Percentiles rank a stretch among this genome's conserved stretches.
These are phyloP conservation scores for Scleroderma bovista DNA, from an alignment of 768 basidiomycete genomes.

Conservation along the genomic window DNA sequence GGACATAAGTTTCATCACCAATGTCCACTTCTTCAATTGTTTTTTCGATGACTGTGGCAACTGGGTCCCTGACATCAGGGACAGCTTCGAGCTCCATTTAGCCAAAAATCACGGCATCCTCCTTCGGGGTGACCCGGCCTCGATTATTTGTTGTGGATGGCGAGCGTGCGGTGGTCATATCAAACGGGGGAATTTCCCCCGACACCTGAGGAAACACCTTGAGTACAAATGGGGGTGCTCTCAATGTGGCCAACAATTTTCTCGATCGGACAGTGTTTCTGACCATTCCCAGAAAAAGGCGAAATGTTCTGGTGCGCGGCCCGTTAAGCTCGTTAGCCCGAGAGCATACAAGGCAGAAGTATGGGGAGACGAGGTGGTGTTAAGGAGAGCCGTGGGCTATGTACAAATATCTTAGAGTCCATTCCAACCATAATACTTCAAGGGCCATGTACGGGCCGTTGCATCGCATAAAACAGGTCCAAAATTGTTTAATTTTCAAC, in stretches of 20 bases:
- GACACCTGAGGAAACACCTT: conserved; percentile 16
- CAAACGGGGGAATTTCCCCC: conserved; percentile 6
- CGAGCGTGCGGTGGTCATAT: not conserved
- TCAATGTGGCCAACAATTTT: conserved; percentile 5
- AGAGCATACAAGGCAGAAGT: conserved; percentile 6
- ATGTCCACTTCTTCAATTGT: conserved; percentile 12
- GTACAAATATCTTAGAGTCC: too few relatives aligned
- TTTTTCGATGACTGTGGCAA: conserved; percentile 9
- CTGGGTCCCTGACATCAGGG: conserved; percentile 16
- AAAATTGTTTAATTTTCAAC: too few relatives aligned
- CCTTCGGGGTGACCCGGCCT: not conserved
- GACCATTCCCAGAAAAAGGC: conserved; percentile 3
- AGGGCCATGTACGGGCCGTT: not conserved
- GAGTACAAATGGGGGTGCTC: conserved; percentile 15
- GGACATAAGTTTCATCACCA: too few relatives aligned
- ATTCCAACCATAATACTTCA: not conserved
- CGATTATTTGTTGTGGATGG: conserved; percentile 10
- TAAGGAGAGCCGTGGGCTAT: conserved; percentile 11
- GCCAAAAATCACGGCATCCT: conserved; percentile 5
- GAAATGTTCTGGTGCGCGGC: not conserved
- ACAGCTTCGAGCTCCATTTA: conserved; percentile 12
- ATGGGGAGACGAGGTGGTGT: conserved; percentile 3
- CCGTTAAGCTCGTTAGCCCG: conserved; percentile 12
- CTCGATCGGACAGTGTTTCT: conserved; percentile 14
- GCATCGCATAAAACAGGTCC: conserved; percentile 10